phyloP scores from a whole-genome alignment of 2,329 filamentous ascomycete genomes.

The Xylariaceae sp. region DNA sequence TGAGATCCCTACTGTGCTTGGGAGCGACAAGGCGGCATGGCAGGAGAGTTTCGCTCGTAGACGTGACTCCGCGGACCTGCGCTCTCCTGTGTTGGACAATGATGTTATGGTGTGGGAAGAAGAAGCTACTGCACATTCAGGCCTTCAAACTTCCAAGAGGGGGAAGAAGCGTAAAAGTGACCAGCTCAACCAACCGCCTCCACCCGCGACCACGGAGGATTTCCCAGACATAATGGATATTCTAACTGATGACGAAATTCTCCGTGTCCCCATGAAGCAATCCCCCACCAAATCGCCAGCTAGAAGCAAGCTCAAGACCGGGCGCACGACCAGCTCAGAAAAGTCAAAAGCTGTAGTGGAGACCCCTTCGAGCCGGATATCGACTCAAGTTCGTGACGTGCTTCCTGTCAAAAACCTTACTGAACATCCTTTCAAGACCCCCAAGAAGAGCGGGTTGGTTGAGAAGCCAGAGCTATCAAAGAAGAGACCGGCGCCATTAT shows the following conservation, averaged over 20 bases:
- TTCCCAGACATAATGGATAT: conserved; percentile 51
- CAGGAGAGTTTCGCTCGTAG: conserved; percentile 38
- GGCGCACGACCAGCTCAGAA: conserved; percentile 16
- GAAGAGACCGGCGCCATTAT: conserved; percentile 3
- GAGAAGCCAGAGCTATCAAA: conserved; percentile 8
- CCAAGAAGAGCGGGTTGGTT: conserved; percentile 14
- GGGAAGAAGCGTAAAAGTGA: conserved; percentile 49
- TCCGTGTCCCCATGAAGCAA: conserved; percentile 30
- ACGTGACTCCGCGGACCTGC: conserved; percentile 32
- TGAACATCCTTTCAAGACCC: conserved; percentile 23
- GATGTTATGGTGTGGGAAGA: conserved; percentile 39
- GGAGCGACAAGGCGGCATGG: conserved; percentile 36
- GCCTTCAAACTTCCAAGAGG: conserved; percentile 32
- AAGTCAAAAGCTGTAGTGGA: conserved; percentile 8
- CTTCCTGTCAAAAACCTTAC: conserved; percentile 10
- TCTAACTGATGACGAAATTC: conserved; percentile 27
- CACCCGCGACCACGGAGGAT: conserved; percentile 32
- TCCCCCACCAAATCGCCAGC: conserved; percentile 34
- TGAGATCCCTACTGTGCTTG: conserved; percentile 24
- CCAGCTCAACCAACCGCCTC: conserved; percentile 36
- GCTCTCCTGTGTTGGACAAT: conserved; percentile 25
- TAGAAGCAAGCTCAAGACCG: conserved; percentile 24
- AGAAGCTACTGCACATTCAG: conserved; percentile 35
- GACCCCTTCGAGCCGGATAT: conserved; percentile 11
- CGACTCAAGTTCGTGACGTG: conserved; percentile 8